Conservation (phyloP, 371 early-diverging fungal genomes). For the Syncephalastrum contaminatum region DNA sequence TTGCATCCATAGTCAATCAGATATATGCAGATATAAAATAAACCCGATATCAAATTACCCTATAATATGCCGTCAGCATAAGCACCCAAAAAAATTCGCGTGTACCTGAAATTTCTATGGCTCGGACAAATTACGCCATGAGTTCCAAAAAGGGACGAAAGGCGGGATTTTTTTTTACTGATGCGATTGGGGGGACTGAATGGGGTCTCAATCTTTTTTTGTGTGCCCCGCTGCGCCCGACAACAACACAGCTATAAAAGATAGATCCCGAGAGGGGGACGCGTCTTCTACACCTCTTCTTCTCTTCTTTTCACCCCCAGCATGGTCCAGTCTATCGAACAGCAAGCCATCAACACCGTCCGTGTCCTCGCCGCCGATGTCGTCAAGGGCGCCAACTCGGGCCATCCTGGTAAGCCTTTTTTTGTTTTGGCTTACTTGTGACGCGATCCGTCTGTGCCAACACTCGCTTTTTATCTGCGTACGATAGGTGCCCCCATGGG, state of each 20-base stretch:
- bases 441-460: neutral
- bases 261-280: constrained; percentile 3
- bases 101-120: no score
- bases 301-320: constrained; percentile 19
- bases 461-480: neutral
- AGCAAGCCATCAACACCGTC: constrained; percentile 87
- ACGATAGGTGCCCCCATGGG: constrained; percentile 93
- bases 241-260: constrained; percentile 5
- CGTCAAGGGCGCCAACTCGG: constrained; percentile 94
- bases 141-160: no score
- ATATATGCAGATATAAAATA: no score
- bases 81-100: no score
- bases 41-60: no score
- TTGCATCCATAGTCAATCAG: no score
- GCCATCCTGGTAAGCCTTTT: constrained; percentile 87
- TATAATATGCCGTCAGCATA: no score
- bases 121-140: no score
- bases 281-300: constrained; percentile 3
- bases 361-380: constrained; percentile 93
- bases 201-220: constrained; percentile 4
- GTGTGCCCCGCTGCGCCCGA: constrained; percentile 1
- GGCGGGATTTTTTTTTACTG: no score
- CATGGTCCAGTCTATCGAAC: constrained; percentile 61
- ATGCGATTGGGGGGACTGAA: no score
- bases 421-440: constrained; percentile 3